Conservation (phyloP, 352 stramenopile species). For the Elongisporangium anandrum region DNA sequence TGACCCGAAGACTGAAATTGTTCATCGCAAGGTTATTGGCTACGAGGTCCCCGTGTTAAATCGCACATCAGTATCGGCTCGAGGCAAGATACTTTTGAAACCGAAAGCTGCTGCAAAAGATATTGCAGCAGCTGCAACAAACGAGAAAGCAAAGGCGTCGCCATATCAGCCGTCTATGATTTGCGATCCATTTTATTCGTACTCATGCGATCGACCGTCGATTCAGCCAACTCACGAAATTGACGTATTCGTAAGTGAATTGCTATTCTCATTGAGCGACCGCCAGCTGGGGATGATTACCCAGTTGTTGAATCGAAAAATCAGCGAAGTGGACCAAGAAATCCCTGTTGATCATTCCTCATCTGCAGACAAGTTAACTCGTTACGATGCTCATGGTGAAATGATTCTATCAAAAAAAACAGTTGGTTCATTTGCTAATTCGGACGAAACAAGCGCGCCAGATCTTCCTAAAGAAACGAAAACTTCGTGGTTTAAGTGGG, state of each 20-base stretch:
- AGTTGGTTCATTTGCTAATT: not conserved
- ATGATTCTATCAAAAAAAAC: not conserved
- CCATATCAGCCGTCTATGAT: slow-evolving; percentile 30
- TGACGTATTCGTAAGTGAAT: slow-evolving; percentile 63
- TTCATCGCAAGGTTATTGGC: slow-evolving; percentile 69
- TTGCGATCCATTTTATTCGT: slow-evolving; percentile 67
- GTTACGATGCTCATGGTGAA: not conserved
- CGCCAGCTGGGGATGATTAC: slow-evolving; percentile 80
- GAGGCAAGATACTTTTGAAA: slow-evolving; percentile 48
- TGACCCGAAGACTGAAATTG: slow-evolving; percentile 11
- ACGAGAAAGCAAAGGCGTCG: slow-evolving; percentile 10
- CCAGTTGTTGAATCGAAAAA: slow-evolving; percentile 41
- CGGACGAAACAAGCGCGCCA: not conserved
- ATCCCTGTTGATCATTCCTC: not conserved
- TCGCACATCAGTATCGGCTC: slow-evolving; percentile 60
- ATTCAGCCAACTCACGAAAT: slow-evolving; percentile 54
- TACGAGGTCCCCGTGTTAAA: slow-evolving; percentile 80
- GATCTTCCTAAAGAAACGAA: slow-evolving; percentile 9
- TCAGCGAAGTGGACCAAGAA: slow-evolving; percentile 10
- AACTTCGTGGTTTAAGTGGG: slow-evolving; percentile 65
- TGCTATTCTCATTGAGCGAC: slow-evolving; percentile 79
- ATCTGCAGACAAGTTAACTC: not conserved
- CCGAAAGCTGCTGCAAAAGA: slow-evolving; percentile 12
- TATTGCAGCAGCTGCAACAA: slow-evolving; percentile 1
- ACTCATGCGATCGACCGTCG: slow-evolving; percentile 42